These are phyloP conservation scores for Solioccasus polychromus DNA, from an alignment of 768 basidiomycete genomes.

Conservation along the genomic window DNA sequence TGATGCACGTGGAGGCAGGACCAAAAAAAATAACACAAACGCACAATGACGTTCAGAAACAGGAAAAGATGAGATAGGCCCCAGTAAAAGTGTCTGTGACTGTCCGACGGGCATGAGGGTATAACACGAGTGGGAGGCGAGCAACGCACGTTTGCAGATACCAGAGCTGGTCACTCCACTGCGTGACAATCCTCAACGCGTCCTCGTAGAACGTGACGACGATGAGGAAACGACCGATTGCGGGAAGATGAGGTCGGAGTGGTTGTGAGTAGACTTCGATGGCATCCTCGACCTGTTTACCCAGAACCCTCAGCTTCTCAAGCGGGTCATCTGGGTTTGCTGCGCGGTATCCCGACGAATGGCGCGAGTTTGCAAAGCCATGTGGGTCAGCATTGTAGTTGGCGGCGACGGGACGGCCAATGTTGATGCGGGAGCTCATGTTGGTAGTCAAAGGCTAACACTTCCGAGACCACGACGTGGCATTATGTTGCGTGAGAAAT, in stretches of 20 bases:
- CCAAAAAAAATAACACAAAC: constrained; percentile 24
- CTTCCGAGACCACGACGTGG: constrained; percentile 20
- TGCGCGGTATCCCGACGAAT: constrained; percentile 69
- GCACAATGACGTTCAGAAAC: constrained; percentile 83
- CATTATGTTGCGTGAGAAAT: constrained; percentile 23
- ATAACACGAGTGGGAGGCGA: neutral
- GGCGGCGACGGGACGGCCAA: constrained; percentile 65
- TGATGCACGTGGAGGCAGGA: neutral
- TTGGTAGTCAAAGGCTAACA: constrained; percentile 4
- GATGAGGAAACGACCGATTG: constrained; percentile 94
- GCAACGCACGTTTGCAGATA: constrained; percentile 86
- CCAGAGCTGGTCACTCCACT: constrained; percentile 98
- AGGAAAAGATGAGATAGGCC: constrained; percentile 94
- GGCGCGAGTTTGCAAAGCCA: constrained; percentile 71
- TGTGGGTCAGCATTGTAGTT: constrained; percentile 72
- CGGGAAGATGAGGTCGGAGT: constrained; percentile 89
- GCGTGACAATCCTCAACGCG: constrained; percentile 86
- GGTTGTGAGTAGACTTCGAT: constrained; percentile 93
- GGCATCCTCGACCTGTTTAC: constrained; percentile 83
- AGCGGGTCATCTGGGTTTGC: constrained; percentile 81
- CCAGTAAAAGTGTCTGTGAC: constrained; percentile 95
- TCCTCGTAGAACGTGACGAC: constrained; percentile 99
- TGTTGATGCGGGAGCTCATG: constrained; percentile 83
- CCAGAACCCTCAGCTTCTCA: constrained; percentile 69
- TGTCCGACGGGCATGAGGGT: constrained; percentile 31